These are phyloP conservation scores for Glaciozyma antarctica DNA, from an alignment of 768 basidiomycete species.

Conservation along the genomic window DNA sequence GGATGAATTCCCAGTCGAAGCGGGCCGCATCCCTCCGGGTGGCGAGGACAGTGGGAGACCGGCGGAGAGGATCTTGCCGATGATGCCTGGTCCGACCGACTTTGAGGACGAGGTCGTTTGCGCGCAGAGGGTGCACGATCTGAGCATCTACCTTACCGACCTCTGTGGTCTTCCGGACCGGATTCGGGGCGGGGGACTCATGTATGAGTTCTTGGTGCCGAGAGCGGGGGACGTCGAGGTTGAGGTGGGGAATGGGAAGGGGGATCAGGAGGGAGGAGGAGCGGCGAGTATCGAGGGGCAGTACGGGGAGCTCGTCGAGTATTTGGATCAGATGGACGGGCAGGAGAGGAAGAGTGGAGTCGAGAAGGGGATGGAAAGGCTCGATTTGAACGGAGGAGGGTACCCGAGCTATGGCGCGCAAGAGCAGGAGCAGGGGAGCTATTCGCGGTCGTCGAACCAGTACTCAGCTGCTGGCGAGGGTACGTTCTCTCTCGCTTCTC, in stretches of 20 bases:
- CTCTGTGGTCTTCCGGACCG: constrained; percentile 70
- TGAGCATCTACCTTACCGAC: constrained; percentile 77
- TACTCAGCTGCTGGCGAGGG: neutral
- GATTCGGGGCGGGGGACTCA: constrained; percentile 67
- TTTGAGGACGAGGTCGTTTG: constrained; percentile 77
- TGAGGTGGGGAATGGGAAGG: constrained; percentile 2
- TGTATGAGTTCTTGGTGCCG: constrained; percentile 71
- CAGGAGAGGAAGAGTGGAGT: constrained; percentile 4
- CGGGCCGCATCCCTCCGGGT: constrained; percentile 55
- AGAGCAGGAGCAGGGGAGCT: neutral
- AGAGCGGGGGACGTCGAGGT: constrained; percentile 55
- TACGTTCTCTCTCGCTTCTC: neutral
- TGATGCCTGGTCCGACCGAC: constrained; percentile 90
- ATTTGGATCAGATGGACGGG: constrained; percentile 34
- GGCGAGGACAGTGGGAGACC: constrained; percentile 24
- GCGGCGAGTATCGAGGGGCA: constrained; percentile 26
- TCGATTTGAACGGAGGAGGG: constrained; percentile 19
- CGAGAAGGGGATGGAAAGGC: constrained; percentile 12
- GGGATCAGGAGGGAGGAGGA: neutral
- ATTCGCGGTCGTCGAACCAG: neutral
- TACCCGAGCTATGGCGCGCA: neutral
- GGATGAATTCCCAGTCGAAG: constrained; percentile 79
- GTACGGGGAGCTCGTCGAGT: constrained; percentile 35
- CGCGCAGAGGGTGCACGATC: constrained; percentile 63
- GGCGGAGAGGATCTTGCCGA: constrained; percentile 65